Conservation (phyloP, 2,329 filamentous ascomycete genomes). For the Cercospora brassicicola region DNA sequence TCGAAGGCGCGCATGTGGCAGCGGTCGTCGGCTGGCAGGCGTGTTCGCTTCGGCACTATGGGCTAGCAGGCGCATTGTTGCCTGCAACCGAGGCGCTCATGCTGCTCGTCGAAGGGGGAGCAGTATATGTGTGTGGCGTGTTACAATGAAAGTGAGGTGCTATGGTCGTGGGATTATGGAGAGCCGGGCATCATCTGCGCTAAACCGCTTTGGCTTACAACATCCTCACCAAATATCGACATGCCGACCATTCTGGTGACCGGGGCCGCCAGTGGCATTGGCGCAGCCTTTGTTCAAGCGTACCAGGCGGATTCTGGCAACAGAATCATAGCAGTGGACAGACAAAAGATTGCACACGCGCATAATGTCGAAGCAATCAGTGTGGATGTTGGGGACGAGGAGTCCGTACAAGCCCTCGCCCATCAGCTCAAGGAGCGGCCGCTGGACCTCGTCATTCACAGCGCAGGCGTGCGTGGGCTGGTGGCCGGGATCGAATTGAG, state of each 20-base stretch:
- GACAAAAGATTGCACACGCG: conserved; percentile 18
- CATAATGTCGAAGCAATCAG: conserved; percentile 28
- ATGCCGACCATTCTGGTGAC: conserved; percentile 38
- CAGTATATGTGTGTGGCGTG: neutral
- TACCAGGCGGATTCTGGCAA: conserved; percentile 30
- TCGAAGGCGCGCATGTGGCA: conserved; percentile 7
- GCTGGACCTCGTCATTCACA: conserved; percentile 47
- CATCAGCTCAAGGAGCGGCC: conserved; percentile 24
- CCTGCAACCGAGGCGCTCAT: conserved; percentile 7
- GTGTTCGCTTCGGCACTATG: neutral
- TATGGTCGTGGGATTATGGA: neutral
- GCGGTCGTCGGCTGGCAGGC: neutral
- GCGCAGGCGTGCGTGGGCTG: conserved; percentile 48
- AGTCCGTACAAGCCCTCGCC: conserved; percentile 30
- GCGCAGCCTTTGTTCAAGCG: conserved; percentile 38
- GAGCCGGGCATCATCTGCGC: neutral
- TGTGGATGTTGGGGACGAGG: conserved; percentile 35
- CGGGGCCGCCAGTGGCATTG: conserved; percentile 44
- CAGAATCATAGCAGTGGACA: conserved; percentile 39
- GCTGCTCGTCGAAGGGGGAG: neutral
- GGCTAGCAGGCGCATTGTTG: conserved; percentile 6
- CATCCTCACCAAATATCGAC: neutral
- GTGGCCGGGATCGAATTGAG: conserved; percentile 36
- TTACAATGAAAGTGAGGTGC: neutral
- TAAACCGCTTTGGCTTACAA: neutral